A percentile compares a stretch with the other conserved stretches of the same genome.
phyloP scores from a whole-genome alignment of 2,329 filamentous ascomycete genomes.

The Aspergillus sp. region DNA sequence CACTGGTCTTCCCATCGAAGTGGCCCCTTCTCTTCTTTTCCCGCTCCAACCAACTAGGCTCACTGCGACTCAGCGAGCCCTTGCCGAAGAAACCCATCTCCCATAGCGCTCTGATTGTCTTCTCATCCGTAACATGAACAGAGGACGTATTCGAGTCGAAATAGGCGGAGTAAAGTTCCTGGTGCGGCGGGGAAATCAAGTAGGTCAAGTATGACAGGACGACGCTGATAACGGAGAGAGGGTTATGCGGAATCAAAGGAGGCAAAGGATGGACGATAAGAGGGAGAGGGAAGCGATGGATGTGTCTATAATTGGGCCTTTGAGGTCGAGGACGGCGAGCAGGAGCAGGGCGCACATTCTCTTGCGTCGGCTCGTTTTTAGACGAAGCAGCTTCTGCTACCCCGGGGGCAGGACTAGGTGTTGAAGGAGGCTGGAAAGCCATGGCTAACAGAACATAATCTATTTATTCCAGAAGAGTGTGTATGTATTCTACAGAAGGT shows the following conservation, averaged over 20 bases:
- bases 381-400: conserved; percentile 5
- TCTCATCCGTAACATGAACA: conserved; percentile 72
- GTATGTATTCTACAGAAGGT: conserved; percentile 7
- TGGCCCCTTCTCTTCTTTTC: conserved; percentile 67
- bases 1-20: conserved; percentile 63
- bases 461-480: conserved; percentile 8
- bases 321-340: conserved; percentile 22
- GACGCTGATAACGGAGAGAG: conserved; percentile 76
- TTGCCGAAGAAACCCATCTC: conserved; percentile 97
- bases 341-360: conserved; percentile 16
- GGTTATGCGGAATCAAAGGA: conserved; percentile 84
- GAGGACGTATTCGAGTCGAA: conserved; percentile 79
- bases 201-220: conserved; percentile 71
- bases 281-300: conserved; percentile 76
- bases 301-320: conserved; percentile 58
- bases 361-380: conserved; percentile 11
- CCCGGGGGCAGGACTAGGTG: conserved; percentile 10
- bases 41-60: conserved; percentile 83
- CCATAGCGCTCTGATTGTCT: conserved; percentile 76
- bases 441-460: conserved; percentile 21
- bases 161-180: conserved; percentile 60
- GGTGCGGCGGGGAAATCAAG: conserved; percentile 56
- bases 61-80: conserved; percentile 84
- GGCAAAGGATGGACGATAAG: conserved; percentile 78
- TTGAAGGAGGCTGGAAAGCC: conserved; percentile 18